phyloP scores from a whole-genome alignment of 768 basidiomycete genomes.

The Royoungia palumana region DNA sequence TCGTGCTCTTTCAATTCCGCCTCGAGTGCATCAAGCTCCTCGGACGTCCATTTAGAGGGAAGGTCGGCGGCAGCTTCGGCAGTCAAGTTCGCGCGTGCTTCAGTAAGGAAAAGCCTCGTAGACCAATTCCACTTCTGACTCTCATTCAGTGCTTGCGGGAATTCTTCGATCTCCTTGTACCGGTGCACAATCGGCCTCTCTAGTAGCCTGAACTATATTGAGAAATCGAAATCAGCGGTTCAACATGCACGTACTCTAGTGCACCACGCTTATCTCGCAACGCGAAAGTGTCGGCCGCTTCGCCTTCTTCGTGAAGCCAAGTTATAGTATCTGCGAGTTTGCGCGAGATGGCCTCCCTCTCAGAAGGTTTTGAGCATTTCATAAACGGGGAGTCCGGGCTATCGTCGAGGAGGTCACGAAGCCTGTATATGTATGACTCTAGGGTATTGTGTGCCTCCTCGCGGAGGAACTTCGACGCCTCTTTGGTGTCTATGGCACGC shows the following conservation, averaged over 20 bases:
- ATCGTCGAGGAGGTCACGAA: constrained; percentile 78
- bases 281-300: constrained; percentile 72
- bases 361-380: constrained; percentile 74
- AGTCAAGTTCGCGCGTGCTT: constrained; percentile 74
- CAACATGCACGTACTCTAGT: constrained; percentile 64
- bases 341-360: constrained; percentile 62
- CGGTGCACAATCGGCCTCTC: constrained; percentile 84
- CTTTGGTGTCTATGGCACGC: constrained; percentile 71
- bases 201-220: constrained; percentile 46
- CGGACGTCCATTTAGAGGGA: constrained; percentile 77
- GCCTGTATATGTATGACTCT: constrained; percentile 89
- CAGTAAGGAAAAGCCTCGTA: constrained; percentile 79
- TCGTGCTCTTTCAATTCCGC: constrained; percentile 75
- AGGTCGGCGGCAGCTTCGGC: constrained; percentile 55
- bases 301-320: constrained; percentile 86
- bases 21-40: constrained; percentile 82
- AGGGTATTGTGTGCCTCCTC: constrained; percentile 91
- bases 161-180: constrained; percentile 84
- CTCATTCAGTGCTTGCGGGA: constrained; percentile 78
- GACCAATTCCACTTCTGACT: constrained; percentile 88
- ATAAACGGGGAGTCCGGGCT: constrained; percentile 70
- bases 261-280: constrained; percentile 72
- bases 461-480: constrained; percentile 68
- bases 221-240: not conserved
- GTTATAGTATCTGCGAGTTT: constrained; percentile 69